These are phyloP conservation scores for Hansenula anomala DNA, from an alignment of 1,139 yeast genomes.

Conservation along the genomic window DNA sequence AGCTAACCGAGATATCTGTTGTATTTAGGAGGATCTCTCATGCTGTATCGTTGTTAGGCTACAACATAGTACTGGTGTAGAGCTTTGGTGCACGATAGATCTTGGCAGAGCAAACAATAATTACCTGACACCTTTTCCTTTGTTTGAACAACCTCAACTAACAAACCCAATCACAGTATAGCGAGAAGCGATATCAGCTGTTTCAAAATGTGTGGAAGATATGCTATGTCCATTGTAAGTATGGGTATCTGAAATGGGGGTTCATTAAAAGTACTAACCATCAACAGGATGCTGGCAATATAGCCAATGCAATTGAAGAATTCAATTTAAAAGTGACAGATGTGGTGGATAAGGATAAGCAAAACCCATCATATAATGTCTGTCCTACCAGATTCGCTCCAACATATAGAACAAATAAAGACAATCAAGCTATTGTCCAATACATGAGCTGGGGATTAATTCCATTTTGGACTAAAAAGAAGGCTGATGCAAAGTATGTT, in stretches of 20 bases:
- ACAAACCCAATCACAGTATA: too few species aligned
- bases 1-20: too few species aligned
- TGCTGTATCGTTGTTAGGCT: too few species aligned
- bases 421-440: slow-evolving; percentile 23
- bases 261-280: neutral
- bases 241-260: too few species aligned
- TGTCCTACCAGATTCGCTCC: slow-evolving; percentile 49
- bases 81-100: too few species aligned
- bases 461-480: slow-evolving; percentile 44
- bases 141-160: too few species aligned
- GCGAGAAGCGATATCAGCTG: too few species aligned
- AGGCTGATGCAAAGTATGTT: slow-evolving; percentile 25
- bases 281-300: slow-evolving; percentile 6
- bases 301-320: slow-evolving; percentile 16
- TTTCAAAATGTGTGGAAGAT: slow-evolving; percentile 46
- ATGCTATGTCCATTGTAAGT: slow-evolving; percentile 32
- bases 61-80: too few species aligned
- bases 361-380: slow-evolving; percentile 36
- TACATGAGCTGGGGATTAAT: slow-evolving; percentile 61
- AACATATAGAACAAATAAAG: slow-evolving; percentile 27
- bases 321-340: slow-evolving; percentile 18
- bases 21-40: too few species aligned
- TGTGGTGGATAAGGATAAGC: slow-evolving; percentile 9
- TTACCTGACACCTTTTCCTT: too few species aligned
- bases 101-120: too few species aligned